Evolutionary conservation across 2,329 filamentous ascomycete genomes (phyloP).

Genomic region (Colletotrichum cereale): DNA sequence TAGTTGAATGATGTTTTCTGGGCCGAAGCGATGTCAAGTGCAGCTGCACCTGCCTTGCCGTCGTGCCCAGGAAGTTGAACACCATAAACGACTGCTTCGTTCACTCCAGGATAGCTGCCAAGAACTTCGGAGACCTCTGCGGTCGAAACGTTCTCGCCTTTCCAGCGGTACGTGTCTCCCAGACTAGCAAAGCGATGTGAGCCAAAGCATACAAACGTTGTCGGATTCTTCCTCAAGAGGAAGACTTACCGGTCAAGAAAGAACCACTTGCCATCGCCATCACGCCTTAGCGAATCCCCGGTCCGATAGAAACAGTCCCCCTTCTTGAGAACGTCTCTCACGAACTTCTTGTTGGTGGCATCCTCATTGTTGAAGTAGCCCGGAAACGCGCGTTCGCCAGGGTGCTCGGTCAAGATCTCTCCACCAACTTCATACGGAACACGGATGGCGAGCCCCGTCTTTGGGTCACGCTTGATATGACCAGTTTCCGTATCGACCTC

Average conservation of each 20-base stretch:
- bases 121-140: slow-evolving; percentile 76
- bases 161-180: slow-evolving; percentile 83
- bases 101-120: slow-evolving; percentile 68
- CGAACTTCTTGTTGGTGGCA: slow-evolving; percentile 76
- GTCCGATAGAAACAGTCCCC: slow-evolving; percentile 78
- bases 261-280: slow-evolving; percentile 74
- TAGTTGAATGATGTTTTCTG: slow-evolving; percentile 68
- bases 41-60: slow-evolving; percentile 75
- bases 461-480: slow-evolving; percentile 73
- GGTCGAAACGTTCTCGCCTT: slow-evolving; percentile 76
- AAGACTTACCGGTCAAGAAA: slow-evolving; percentile 68
- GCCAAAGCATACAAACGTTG: background rate
- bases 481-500: slow-evolving; percentile 76
- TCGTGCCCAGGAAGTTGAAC: slow-evolving; percentile 75
- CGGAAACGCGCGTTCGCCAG: slow-evolving; percentile 69
- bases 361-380: slow-evolving; percentile 78
- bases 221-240: slow-evolving; percentile 15
- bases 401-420: slow-evolving; percentile 78
- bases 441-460: slow-evolving; percentile 75
- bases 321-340: slow-evolving; percentile 72
- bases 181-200: slow-evolving; percentile 54
- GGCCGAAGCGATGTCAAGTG: slow-evolving; percentile 67
- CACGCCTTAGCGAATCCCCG: slow-evolving; percentile 74
- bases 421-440: slow-evolving; percentile 76
- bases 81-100: slow-evolving; percentile 79